phyloP scores from a whole-genome alignment of 2,329 filamentous ascomycete species.

The Penicillium thymicola region DNA sequence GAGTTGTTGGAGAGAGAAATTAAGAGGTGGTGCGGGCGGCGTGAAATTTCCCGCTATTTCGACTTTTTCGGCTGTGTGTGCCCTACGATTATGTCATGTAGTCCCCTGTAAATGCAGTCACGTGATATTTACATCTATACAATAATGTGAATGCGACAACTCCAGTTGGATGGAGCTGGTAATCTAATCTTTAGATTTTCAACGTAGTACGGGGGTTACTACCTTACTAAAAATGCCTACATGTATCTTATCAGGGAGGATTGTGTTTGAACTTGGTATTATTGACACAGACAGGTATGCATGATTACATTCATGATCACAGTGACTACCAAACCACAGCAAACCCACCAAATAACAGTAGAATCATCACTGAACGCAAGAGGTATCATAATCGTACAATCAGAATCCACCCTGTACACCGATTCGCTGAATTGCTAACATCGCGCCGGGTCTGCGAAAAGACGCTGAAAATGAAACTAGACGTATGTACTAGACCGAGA shows the following conservation, averaged over 20 bases:
- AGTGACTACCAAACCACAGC: background rate
- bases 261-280: background rate
- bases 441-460: slow-evolving; percentile 20
- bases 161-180: background rate
- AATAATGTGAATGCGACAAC: background rate
- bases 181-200: background rate
- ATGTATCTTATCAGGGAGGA: background rate
- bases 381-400: slow-evolving; percentile 46
- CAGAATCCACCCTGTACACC: slow-evolving; percentile 34
- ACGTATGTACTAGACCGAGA: slow-evolving; percentile 41
- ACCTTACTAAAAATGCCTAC: background rate
- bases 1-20: slow-evolving; percentile 25
- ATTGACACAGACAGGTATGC: background rate
- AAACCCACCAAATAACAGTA: slow-evolving; percentile 14
- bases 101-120: background rate
- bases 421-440: slow-evolving; percentile 20
- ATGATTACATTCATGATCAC: background rate
- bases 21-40: slow-evolving; percentile 15
- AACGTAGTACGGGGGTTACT: background rate
- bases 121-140: slow-evolving; percentile 1
- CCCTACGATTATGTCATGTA: slow-evolving; percentile 29
- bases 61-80: slow-evolving; percentile 33
- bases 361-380: slow-evolving; percentile 31
- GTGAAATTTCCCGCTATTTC: slow-evolving; percentile 25
- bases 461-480: slow-evolving; percentile 29